Evolutionary conservation across 2,329 filamentous ascomycete species (phyloP), one percentile per base, ranked within the genome.

Genomic region (Trichoderma simmonsii): DNA sequence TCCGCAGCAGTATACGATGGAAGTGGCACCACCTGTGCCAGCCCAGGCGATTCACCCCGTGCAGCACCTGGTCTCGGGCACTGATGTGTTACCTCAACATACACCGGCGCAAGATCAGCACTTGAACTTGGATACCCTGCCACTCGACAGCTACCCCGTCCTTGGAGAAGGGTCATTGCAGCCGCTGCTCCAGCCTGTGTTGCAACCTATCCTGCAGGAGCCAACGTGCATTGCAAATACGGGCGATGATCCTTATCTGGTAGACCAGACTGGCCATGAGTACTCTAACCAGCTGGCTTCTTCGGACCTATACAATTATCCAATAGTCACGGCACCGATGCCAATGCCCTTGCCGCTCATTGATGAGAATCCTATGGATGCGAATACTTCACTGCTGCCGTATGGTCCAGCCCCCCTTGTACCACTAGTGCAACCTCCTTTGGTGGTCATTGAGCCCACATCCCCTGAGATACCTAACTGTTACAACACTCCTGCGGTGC

Each of bases 1-100:
- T 12, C 78, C 76, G 39, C 75, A 76, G 26, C 78, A 81, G 9
- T 84, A 83, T 61, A 71, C 77, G 57, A 76, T 78, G 43, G 77
- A 80, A 57, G 76, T 76, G 73, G 64, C 73, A 69, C 71, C 72
- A 70, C 73, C 76, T 12, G 72, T 75, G 74, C 24, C 66, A 14
- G 24, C 43, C 34, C 59, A 51, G 2, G 15, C 32, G 8, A 43
- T 57, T 11, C 34, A 54, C 39, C 24, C 64, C 12, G 24, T 67
- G 26, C 36, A 30, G 15, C 15, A 30, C 15, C 34, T 67, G 12
- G 32, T 56, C 9, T 18, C 64, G 8, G 14, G 8, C 32, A 24
- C 6, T 21, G 30, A 48, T 14, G 66, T 14, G 12, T n/a, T 51
- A 5, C 26, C 67, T 4, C 66, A 61, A 18, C 43, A 34, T 11